Base-by-base conservation (phyloP, 1,284 basidiomycete genomes). In the Cronartium quercuum region DNA sequence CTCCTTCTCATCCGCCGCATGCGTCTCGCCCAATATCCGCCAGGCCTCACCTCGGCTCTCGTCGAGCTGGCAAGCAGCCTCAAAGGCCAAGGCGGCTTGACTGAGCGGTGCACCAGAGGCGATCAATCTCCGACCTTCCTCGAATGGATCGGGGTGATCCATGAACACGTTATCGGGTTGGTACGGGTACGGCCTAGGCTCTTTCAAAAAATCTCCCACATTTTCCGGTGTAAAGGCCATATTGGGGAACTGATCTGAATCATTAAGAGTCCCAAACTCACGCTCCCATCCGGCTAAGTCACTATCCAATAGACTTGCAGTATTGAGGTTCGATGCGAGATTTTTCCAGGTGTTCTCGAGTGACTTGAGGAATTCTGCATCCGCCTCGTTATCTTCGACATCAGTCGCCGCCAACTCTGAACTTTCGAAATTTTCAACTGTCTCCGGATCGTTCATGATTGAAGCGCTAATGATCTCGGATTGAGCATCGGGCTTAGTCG, bases 1-100 rank as follows among this genome's bases (percentile, higher is more conserved):
- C 79, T 87, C 86, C 77, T 85, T 84, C 78, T 99, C 96, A 80
- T 99, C 94, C 90, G 98, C 97, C 63, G 92, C 94, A 78, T 94
- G 88, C 0, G 91, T 91, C 82, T 96, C 91, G 9, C 96, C 96
- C 0, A 98, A 85, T 34, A 95, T 84, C 40, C 94, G 88, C 96
- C 96, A 99, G 0, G 93, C 88, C 81, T 95, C 93, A 73, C 90
- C 92, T 10, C 83, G 73, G 73, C 76, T 79, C 78, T 73, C 80
- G 69, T 79, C 80, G 64, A 77, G 12, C 78, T 80, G 68, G 80
- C 82, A 79, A 15, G 93, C 83, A 13, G 85, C 84, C 80, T 92
- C 92, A 64, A 82, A 81, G 40, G 80, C 79, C 47, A 81, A 76
- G 9, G 80, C 81, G 10, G 80, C 80, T 61, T 82, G 80, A 61